These are phyloP conservation scores for Vanderwaltozyma yarrowii DNA, from an alignment of 805 yeast species.

Conservation along the genomic window DNA sequence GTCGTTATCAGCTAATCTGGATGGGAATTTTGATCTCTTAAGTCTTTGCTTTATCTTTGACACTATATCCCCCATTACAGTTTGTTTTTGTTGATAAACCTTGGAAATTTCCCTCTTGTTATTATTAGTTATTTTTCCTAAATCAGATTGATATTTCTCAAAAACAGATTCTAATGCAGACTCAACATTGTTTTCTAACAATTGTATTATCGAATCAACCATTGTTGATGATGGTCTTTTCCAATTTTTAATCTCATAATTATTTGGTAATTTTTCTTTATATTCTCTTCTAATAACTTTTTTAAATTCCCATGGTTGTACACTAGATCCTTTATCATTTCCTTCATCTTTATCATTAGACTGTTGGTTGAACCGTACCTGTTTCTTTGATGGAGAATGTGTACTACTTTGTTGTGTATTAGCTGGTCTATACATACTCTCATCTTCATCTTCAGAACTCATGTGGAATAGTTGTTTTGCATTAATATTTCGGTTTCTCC, in stretches of 20 bases:
- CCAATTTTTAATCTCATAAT: conserved; percentile 19
- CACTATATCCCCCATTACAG: conserved; percentile 17
- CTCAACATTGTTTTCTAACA: conserved; percentile 19
- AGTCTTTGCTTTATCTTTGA: conserved; percentile 16
- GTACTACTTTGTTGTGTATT: not conserved
- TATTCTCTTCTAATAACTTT: conserved; percentile 14
- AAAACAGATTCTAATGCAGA: conserved; percentile 17
- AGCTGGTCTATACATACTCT: not conserved
- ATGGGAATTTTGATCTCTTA: conserved; percentile 18
- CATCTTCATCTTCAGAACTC: not conserved
- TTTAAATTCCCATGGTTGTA: conserved; percentile 21
- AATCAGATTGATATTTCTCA: conserved; percentile 13
- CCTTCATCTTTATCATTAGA: conserved; percentile 2
- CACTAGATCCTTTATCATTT: not conserved
- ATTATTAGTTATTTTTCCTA: conserved; percentile 7
- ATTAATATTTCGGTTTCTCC: not conserved
- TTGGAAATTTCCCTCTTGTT: conserved; percentile 9
- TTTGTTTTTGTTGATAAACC: conserved; percentile 12
- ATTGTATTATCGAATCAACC: conserved; percentile 11
- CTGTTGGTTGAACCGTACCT: not conserved
- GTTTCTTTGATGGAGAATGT: not conserved
- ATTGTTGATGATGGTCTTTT: conserved; percentile 13
- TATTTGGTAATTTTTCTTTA: conserved; percentile 12
- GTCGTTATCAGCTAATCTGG: conserved; percentile 16
- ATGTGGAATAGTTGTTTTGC: not conserved